phyloP scores from a whole-genome alignment of 129 eudicot species.

The sunflower (Helianthus annuus) region DNA sequence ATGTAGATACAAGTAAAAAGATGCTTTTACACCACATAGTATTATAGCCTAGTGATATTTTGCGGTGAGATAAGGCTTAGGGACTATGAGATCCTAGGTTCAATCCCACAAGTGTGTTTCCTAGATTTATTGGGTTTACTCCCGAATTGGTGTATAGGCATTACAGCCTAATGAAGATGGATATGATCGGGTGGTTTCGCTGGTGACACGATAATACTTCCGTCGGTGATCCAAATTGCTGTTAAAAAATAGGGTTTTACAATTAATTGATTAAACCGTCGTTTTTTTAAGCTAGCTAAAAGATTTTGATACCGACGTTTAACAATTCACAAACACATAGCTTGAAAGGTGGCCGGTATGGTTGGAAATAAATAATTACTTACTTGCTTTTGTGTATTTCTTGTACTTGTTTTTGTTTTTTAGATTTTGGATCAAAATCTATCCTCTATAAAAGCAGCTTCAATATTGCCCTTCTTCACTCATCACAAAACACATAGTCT shows the following conservation, averaged over 20 bases:
- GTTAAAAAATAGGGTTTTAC: not conserved
- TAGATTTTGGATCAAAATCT: not conserved
- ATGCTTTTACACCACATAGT: no score
- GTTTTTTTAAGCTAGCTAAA: not conserved
- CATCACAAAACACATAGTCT: conserved; percentile 13
- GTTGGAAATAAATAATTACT: not conserved
- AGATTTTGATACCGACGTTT: not conserved
- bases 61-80: no score
- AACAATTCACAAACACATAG: not conserved
- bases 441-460: not conserved
- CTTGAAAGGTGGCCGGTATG: conserved; percentile 2
- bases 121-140: no score
- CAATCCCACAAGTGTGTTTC: no score
- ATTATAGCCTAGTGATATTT: no score
- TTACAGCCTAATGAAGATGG: no score
- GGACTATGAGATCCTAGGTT: no score
- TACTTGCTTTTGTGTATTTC: not conserved
- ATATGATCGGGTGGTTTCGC: no score
- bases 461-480: not conserved
- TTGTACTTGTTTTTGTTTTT: not conserved
- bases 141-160: no score
- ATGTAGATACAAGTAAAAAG: no score
- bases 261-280: not conserved
- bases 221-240: no score
- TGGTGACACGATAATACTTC: no score